phyloP scores from a whole-genome alignment of 2,329 filamentous ascomycete species.

The Myriangium duriaei region DNA sequence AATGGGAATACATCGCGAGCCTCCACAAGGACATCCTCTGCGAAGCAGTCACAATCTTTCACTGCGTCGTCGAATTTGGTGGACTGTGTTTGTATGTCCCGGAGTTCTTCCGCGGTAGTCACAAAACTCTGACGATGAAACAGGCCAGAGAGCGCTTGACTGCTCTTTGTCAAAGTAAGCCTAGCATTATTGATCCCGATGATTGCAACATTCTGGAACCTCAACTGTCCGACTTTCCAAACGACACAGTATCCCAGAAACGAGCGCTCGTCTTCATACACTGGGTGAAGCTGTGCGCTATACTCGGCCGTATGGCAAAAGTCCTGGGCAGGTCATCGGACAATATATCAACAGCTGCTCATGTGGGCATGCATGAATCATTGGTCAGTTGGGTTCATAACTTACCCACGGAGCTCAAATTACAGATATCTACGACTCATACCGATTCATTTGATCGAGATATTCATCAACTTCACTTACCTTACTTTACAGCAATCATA shows the following conservation, averaged over 20 bases:
- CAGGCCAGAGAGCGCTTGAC: neutral
- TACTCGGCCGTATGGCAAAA: conserved; percentile 1
- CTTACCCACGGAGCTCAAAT: neutral
- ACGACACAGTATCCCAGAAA: neutral
- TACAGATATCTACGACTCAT: neutral
- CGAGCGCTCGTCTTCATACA: neutral
- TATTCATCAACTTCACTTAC: conserved; percentile 3
- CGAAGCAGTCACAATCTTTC: neutral
- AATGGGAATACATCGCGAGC: neutral
- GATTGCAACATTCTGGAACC: conserved; percentile 2
- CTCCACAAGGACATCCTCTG: neutral
- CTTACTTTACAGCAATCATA: conserved; percentile 1
- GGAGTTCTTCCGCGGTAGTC: too few species aligned
- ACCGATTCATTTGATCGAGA: neutral
- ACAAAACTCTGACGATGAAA: too few species aligned
- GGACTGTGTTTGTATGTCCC: conserved; percentile 3
- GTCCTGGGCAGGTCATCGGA: neutral
- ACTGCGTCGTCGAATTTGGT: conserved; percentile 2
- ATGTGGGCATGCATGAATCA: too few species aligned
- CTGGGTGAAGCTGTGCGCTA: conserved; percentile 1
- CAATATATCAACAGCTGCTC: too few species aligned
- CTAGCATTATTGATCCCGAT: conserved; percentile 1
- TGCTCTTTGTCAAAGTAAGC: conserved; percentile 2
- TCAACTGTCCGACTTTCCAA: neutral
- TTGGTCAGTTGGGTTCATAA: neutral